Percentiles rank a stretch among this genome's conserved stretches.
These are phyloP conservation scores for Penicillium cosmopolitanum DNA, from an alignment of 495 filamentous ascomycete species.

Conservation along the genomic window DNA sequence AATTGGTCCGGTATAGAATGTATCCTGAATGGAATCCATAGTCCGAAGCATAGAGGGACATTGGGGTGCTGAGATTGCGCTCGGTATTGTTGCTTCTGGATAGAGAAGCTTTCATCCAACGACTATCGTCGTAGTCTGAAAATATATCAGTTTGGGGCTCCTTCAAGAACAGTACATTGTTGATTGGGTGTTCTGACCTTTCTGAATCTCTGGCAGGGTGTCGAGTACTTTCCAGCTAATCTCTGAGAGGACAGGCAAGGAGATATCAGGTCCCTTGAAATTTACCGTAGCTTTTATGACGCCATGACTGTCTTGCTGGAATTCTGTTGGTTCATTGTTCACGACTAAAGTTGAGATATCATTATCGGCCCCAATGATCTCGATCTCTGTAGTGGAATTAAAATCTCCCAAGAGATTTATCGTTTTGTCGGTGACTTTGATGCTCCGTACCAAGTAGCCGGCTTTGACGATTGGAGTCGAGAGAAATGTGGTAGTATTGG, in stretches of 20 bases:
- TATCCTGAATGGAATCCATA: constrained; percentile 71
- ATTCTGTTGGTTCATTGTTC: neutral
- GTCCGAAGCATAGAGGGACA: constrained; percentile 63
- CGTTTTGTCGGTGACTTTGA: constrained; percentile 41
- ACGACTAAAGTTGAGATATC: neutral
- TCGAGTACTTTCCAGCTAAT: too few relatives aligned
- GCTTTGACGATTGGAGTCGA: neutral
- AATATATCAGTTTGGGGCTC: too few relatives aligned
- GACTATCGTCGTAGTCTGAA: constrained; percentile 60
- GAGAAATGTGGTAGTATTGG: neutral
- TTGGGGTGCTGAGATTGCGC: constrained; percentile 55
- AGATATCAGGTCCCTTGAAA: too few relatives aligned
- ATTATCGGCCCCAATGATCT: neutral
- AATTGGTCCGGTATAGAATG: constrained; percentile 69
- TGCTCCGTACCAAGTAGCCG: constrained; percentile 50
- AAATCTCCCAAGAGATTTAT: constrained; percentile 46
- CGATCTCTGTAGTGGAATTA: neutral
- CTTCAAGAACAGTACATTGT: too few relatives aligned
- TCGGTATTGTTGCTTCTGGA: constrained; percentile 55
- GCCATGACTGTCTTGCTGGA: neutral
- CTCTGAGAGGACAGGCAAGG: too few relatives aligned
- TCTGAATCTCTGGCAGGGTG: too few relatives aligned
- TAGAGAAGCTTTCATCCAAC: constrained; percentile 55
- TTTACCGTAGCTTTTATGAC: too few relatives aligned
- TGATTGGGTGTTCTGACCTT: too few relatives aligned